Conservation (phyloP, 2,329 filamentous ascomycete species). For the Amauroascus niger region DNA sequence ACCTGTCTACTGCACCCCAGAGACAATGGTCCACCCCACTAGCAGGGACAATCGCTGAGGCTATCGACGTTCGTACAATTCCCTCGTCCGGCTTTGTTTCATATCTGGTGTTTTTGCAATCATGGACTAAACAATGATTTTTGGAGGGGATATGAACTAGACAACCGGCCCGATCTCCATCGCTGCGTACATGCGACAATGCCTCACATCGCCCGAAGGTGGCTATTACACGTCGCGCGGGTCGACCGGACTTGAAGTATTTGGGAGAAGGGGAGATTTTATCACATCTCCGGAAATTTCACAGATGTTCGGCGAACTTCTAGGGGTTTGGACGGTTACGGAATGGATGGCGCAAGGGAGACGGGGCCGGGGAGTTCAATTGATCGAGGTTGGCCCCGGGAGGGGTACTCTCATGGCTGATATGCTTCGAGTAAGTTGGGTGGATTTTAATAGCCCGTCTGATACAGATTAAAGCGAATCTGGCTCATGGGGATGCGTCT, state of each 20-base stretch:
- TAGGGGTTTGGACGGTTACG: constrained; percentile 88
- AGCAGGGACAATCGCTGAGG: constrained; percentile 74
- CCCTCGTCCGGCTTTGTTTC: neutral
- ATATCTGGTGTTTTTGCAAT: neutral
- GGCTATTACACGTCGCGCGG: constrained; percentile 85
- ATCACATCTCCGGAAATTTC: constrained; percentile 96
- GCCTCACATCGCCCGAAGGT: constrained; percentile 77
- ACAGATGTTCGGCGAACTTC: constrained; percentile 87
- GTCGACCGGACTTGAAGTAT: constrained; percentile 60
- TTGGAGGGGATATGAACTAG: constrained; percentile 30
- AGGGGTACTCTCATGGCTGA: constrained; percentile 96
- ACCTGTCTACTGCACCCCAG: constrained; percentile 25
- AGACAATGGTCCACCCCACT: constrained; percentile 85
- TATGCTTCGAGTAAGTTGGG: constrained; percentile 65
- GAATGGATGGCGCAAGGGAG: constrained; percentile 92
- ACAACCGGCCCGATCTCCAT: constrained; percentile 84
- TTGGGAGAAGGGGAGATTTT: constrained; percentile 89
- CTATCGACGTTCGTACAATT: constrained; percentile 60
- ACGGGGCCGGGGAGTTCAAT: constrained; percentile 62
- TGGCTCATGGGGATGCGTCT: neutral
- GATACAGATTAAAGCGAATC: neutral
- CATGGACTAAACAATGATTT: constrained; percentile 7
- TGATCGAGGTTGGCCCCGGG: constrained; percentile 90
- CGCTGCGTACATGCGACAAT: constrained; percentile 97
- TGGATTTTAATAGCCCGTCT: neutral